Base-by-base conservation (phyloP, 1,284 basidiomycete species). In the Earliella scabrosa region DNA sequence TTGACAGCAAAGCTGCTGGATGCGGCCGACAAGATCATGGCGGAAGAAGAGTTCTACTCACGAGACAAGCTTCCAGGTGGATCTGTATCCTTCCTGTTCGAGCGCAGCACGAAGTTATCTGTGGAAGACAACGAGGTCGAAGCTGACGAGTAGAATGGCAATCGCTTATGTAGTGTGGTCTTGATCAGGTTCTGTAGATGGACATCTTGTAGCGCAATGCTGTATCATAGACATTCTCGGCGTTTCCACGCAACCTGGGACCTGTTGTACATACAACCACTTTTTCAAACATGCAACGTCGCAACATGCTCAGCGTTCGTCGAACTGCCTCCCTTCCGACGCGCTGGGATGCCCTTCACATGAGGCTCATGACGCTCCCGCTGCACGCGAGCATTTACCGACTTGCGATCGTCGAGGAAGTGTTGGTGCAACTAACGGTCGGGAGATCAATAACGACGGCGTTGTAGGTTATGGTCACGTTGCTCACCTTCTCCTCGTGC, bases 61-160 rank as follows among this genome's bases (percentile, higher is more conserved):
- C 53, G 60, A 2, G 54, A 59, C 18, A 51, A 46, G 29, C 34
- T 60, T n/a, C 61, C 58, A 24, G 61, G 58, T 0, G 61, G 61
- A 2, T 55, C 60, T 9, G 41, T 62, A 16, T 60, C 61, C 14
- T 63, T 63, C 53, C 38, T 60, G n/a, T 59, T 63, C 51, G 58
- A 63, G 43, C 61, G 58, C 23, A 57, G 54, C 34, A 53, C 60
- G 10, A 62, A 59, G 46, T 39, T 45, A 29, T 29, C 35, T 3
- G 13, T 46, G 8, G 49, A 36, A 11, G 57, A 52, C 5, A 47
- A 45, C 10, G 39, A 59, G 27, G 36, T 46, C 4, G 53, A 56
- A 14, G 39, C 55, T 24, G 53, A 54, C 11, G 56, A 56, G 34
- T 45, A 20, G 21, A 29, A 29, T 11, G 32, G 16, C 21, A 24